Evolutionary conservation across 1,284 basidiomycete genomes (phyloP).

Genomic region (Malassezia equina): DNA sequence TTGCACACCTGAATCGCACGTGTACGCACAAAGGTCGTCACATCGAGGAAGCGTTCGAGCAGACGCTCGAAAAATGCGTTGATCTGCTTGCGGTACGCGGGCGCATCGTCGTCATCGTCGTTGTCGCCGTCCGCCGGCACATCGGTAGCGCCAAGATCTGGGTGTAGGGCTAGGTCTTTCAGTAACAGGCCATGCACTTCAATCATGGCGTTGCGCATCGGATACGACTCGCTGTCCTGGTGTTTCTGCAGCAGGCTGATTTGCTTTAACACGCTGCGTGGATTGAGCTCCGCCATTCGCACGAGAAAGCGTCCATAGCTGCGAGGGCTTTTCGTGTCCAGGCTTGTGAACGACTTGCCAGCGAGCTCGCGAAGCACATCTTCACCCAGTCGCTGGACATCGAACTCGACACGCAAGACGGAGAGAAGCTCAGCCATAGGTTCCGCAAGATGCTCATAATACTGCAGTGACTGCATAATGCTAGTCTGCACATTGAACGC

Average conservation of each 20-base stretch:
- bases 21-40: conserved; percentile 78
- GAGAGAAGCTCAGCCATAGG: conserved; percentile 83
- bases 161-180: conserved; percentile 48
- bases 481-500: conserved; percentile 61
- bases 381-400: conserved; percentile 77
- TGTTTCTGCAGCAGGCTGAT: conserved; percentile 73
- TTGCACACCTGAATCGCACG: conserved; percentile 72
- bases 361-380: conserved; percentile 79
- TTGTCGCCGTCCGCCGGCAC: conserved; percentile 28
- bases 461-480: conserved; percentile 83
- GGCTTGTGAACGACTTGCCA: conserved; percentile 62
- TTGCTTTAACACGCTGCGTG: conserved; percentile 77
- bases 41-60: conserved; percentile 74
- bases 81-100: conserved; percentile 69
- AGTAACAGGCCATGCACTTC: conserved; percentile 47
- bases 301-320: conserved; percentile 78
- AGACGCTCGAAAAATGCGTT: conserved; percentile 72
- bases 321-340: conserved; percentile 78
- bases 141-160: conserved; percentile 19
- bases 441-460: conserved; percentile 86
- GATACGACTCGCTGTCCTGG: conserved; percentile 90
- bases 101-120: conserved; percentile 21
- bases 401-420: conserved; percentile 72
- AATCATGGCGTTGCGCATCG: conserved; percentile 62
- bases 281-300: conserved; percentile 69